These are phyloP conservation scores for Asterionellopsis glacialis DNA, from an alignment of 108 stramenopile genomes.

Conservation along the genomic window DNA sequence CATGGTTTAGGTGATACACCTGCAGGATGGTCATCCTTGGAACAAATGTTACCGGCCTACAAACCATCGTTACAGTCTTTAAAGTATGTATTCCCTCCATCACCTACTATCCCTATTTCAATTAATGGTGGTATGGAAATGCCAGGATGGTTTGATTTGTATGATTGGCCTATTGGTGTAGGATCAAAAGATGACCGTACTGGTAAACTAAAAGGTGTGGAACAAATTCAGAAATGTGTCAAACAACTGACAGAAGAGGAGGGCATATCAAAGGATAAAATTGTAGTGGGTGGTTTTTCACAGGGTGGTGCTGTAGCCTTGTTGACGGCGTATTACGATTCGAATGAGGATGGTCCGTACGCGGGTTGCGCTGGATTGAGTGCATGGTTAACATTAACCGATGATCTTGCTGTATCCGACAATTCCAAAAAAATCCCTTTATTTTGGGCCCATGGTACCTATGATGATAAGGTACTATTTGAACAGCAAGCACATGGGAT, in stretches of 20 bases:
- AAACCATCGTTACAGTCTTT: slow-evolving; percentile 48
- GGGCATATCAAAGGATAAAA: slow-evolving; percentile 50
- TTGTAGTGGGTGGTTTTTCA: slow-evolving; percentile 82
- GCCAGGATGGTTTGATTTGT: slow-evolving; percentile 89
- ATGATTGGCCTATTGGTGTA: slow-evolving; percentile 83
- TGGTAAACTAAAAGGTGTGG: slow-evolving; percentile 40
- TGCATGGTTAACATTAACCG: slow-evolving; percentile 72
- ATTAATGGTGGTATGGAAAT: slow-evolving; percentile 82
- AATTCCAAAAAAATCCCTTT: slow-evolving; percentile 55
- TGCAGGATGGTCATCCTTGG: slow-evolving; percentile 67
- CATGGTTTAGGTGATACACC: slow-evolving; percentile 79
- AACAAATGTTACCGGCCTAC: slow-evolving; percentile 39
- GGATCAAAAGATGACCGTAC: slow-evolving; percentile 55
- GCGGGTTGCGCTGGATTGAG: slow-evolving; percentile 71
- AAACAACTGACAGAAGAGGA: slow-evolving; percentile 14
- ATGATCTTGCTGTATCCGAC: slow-evolving; percentile 30
- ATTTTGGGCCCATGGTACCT: slow-evolving; percentile 80
- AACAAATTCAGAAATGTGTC: slow-evolving; percentile 42
- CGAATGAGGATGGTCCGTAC: slow-evolving; percentile 22
- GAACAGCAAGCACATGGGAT: slow-evolving; percentile 75
- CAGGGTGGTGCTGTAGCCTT: slow-evolving; percentile 83
- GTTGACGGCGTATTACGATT: slow-evolving; percentile 53
- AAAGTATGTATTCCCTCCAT: slow-evolving; percentile 72
- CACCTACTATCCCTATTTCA: slow-evolving; percentile 70
- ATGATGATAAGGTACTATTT: slow-evolving; percentile 83